Conservation (phyloP, 805 yeast genomes). For the Metschnikowia gelsemii region DNA sequence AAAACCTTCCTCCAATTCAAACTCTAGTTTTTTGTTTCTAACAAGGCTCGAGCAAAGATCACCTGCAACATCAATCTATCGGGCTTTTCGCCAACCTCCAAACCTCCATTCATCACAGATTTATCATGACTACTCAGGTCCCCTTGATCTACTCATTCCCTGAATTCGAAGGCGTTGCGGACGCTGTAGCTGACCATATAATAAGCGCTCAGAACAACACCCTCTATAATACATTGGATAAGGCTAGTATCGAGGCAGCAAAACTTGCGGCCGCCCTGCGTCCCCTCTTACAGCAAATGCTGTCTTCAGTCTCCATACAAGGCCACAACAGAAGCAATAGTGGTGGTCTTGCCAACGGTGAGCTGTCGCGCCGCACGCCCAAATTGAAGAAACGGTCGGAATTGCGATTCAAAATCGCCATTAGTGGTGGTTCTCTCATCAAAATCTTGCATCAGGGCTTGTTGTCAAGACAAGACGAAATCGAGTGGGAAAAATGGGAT, state of each 20-base stretch:
- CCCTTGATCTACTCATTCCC: conserved; percentile 93
- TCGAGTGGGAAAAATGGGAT: conserved; percentile 94
- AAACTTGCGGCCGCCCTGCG: conserved; percentile 27
- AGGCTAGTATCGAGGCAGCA: conserved; percentile 30
- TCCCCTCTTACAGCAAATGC: conserved; percentile 16
- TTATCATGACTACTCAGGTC: conserved; percentile 81
- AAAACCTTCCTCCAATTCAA: too few species aligned
- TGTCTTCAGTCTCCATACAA: conserved; percentile 14
- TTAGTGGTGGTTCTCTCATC: conserved; percentile 90
- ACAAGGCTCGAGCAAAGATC: too few species aligned
- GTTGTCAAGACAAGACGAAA: conserved; percentile 62
- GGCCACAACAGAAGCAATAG: conserved; percentile 20
- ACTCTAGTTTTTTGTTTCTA: too few species aligned
- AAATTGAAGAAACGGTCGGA: conserved; percentile 56
- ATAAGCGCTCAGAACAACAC: conserved; percentile 82
- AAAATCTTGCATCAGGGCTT: conserved; percentile 86
- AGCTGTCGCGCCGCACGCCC: conserved; percentile 14
- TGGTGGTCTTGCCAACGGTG: conserved; percentile 12
- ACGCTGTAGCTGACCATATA: conserved; percentile 94
- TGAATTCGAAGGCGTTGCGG: conserved; percentile 86
- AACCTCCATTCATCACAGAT: background rate
- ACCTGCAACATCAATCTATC: background rate
- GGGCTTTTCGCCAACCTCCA: background rate
- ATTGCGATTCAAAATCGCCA: conserved; percentile 81
- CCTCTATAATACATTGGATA: conserved; percentile 45